These are phyloP conservation scores for Fusarium sarcochroum DNA, from an alignment of 2,329 filamentous ascomycete genomes.

Conservation along the genomic window DNA sequence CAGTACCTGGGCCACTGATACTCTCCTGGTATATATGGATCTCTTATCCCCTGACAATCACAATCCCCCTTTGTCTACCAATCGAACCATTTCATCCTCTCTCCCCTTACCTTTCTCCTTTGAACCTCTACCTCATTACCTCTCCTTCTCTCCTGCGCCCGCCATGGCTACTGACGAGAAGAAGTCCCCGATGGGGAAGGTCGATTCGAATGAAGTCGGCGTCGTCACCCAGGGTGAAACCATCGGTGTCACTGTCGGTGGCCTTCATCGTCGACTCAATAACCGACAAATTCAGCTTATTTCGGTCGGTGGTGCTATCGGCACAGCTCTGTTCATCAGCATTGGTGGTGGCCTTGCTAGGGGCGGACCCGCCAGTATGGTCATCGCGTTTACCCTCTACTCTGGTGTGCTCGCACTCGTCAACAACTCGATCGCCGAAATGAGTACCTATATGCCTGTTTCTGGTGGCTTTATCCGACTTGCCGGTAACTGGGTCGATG, in stretches of 20 bases:
- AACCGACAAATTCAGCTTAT: slow-evolving; percentile 50
- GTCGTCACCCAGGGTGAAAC: no score
- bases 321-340: slow-evolving; percentile 41
- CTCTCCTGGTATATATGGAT: no score
- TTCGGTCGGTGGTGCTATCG: slow-evolving; percentile 38
- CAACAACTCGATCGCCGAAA: slow-evolving; percentile 41
- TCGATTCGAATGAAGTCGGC: no score
- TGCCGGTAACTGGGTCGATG: slow-evolving; percentile 39
- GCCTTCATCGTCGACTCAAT: slow-evolving; percentile 35
- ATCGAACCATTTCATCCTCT: no score
- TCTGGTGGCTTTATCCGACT: slow-evolving; percentile 37
- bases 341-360: slow-evolving; percentile 40
- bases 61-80: no score
- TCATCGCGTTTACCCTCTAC: slow-evolving; percentile 33
- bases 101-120: no score
- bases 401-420: slow-evolving; percentile 31
- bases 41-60: no score
- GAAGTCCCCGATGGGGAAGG: no score
- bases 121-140: no score
- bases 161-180: no score
- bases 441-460: slow-evolving; percentile 40
- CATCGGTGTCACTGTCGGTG: slow-evolving; percentile 1
- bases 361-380: slow-evolving; percentile 31
- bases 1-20: no score
- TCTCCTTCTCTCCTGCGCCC: no score